phyloP scores from a whole-genome alignment of 1,139 yeast species.

The Diutina rugosa region DNA sequence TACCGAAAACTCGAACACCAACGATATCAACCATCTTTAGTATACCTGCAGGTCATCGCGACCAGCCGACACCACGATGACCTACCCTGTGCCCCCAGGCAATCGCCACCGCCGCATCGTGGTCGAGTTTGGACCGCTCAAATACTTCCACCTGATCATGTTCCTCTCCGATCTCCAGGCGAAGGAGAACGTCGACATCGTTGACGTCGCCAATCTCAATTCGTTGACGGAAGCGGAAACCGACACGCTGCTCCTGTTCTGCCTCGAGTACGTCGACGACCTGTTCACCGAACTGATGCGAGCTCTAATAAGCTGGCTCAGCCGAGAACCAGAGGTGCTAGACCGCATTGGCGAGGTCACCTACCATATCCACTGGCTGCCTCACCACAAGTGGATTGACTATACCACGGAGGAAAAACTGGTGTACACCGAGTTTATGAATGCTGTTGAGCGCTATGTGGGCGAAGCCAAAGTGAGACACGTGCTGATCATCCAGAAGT shows the following conservation, averaged over 20 bases:
- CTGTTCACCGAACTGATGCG: not conserved
- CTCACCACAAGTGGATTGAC: not conserved
- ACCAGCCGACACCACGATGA: not conserved
- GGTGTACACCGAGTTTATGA: not conserved
- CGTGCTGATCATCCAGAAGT: slow-evolving; percentile 1
- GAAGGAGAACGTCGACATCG: not conserved
- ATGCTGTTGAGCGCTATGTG: not conserved
- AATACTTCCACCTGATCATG: slow-evolving; percentile 1
- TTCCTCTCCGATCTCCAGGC: not conserved
- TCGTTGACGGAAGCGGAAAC: not conserved
- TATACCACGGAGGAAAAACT: not conserved
- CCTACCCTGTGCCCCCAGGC: not conserved
- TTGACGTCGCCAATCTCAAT: not conserved
- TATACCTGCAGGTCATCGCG: not conserved
- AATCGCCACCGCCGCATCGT: not conserved
- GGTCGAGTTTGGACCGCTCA: slow-evolving; percentile 1
- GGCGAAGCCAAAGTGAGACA: not conserved
- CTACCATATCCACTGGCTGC: slow-evolving; percentile 1
- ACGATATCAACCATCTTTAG: not conserved
- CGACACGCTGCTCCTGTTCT: not conserved
- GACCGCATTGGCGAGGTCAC: not conserved
- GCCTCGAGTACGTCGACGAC: not conserved
- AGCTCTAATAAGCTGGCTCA: not conserved
- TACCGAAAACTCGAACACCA: not conserved
- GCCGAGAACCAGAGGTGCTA: not conserved